These are phyloP conservation scores for Heliamphora pulchella DNA, from an alignment of 179 eudicot genomes.

Conservation along the genomic window DNA sequence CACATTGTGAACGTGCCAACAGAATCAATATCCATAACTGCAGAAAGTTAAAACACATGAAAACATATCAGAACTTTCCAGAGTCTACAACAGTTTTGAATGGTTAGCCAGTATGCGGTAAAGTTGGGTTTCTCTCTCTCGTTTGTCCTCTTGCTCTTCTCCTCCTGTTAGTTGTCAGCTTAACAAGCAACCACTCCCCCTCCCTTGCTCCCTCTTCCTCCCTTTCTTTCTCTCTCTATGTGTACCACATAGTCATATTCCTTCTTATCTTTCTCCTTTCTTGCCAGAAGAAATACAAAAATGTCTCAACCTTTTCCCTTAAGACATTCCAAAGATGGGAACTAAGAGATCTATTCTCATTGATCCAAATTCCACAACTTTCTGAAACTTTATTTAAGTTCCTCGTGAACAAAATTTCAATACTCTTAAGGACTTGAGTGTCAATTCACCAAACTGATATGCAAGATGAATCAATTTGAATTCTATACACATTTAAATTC, in stretches of 20 bases:
- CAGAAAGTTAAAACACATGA: not conserved
- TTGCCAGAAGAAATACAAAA: not conserved
- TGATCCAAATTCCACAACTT: not conserved
- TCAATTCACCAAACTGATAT: not conserved
- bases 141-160: not conserved
- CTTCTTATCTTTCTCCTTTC: not conserved
- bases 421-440: not conserved
- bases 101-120: not conserved
- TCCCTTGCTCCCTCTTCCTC: not conserved
- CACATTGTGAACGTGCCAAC: constrained; percentile 99
- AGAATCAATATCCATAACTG: constrained; percentile 93
- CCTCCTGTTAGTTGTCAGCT: no score
- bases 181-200: not conserved
- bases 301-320: not conserved
- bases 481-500: not conserved
- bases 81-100: not conserved
- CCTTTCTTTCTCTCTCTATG: not conserved
- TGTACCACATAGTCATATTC: not conserved
- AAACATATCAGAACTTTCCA: not conserved
- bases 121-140: not conserved
- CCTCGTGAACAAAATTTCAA: not conserved
- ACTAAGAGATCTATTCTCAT: not conserved
- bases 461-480: not conserved
- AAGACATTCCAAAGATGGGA: not conserved
- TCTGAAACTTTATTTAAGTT: not conserved